Evolutionary conservation across 2,329 filamentous ascomycete genomes (phyloP), one percentile per base, ranked within the genome.

Genomic region (Ceratocystis destructans): DNA sequence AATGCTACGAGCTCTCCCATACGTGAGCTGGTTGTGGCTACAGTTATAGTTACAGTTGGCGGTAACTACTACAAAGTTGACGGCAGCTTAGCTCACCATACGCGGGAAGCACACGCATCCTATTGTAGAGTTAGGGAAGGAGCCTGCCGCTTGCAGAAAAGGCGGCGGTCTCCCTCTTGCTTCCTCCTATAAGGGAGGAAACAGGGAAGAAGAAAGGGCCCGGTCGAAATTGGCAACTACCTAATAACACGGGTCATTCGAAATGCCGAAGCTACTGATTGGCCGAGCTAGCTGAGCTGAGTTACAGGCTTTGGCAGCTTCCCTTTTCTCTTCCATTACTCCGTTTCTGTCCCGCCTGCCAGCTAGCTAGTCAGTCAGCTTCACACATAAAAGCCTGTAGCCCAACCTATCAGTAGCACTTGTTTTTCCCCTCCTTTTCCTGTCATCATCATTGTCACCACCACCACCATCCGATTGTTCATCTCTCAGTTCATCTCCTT

Each of bases 371-470:
- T 41, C 12, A 5, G 37, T 15, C 37, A 41, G 37, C 10, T 41
- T 63, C 25, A 48, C n/a, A 45, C 45, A 63, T 46, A 63, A 63
- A 63, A 48, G 61, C 61, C 61, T 31, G 28, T 12, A n/a, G 53
- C 53, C 53, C 53, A 25, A 7, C 53, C 6, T 15, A 10, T n/a
- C 28, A 33, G 6, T 2, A 2, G 2, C 17, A 3, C 12, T 57
- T 15, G 15, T 5, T 4, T 57, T 31, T 57, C 53, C 4, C 25
- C 28, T 57, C 53, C 31, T 33, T 25, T 57, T 57, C 53, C 5
- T 17, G 15, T 33, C 53, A 57, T 57, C 28, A 28, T 8, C 53
- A 57, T 15, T n/a, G 17, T 31, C 53, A 17, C 20, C 61, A 46
- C 50, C 61, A 46, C 50, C 33, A 22, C 17, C 61, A 5, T 31